These are phyloP conservation scores for Leishmania major DNA, from an alignment of 208 protist genomes.

Conservation along the genomic window DNA sequence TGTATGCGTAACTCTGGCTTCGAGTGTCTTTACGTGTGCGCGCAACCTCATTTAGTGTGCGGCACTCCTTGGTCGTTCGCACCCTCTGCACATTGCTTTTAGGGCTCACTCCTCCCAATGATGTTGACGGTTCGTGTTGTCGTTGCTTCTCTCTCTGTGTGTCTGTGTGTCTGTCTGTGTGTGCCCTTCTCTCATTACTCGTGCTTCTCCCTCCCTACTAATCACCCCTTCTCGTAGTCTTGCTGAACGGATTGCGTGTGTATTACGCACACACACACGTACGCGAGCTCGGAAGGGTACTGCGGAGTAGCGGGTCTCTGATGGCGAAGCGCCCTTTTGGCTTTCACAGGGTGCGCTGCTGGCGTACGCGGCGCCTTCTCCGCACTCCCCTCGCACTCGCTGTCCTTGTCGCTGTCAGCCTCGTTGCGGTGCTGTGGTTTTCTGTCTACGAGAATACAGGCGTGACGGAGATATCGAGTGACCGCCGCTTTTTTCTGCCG, in stretches of 20 bases:
- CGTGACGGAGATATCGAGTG: neutral
- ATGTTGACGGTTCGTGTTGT: neutral
- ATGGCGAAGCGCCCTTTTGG: neutral
- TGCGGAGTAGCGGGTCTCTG: neutral
- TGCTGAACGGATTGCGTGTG: neutral
- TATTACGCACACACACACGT: neutral
- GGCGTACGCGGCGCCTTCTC: slow-evolving; percentile 2
- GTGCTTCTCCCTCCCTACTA: neutral
- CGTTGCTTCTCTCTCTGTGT: neutral
- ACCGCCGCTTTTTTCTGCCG: neutral
- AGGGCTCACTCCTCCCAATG: neutral
- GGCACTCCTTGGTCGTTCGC: neutral
- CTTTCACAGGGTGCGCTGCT: neutral
- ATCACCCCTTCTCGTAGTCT: neutral
- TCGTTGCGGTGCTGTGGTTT: neutral
- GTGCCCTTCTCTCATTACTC: neutral
- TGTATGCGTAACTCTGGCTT: too few species aligned
- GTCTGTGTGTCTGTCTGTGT: neutral
- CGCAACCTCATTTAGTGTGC: neutral
- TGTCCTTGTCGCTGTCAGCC: neutral
- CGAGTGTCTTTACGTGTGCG: neutral
- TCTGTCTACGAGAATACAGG: neutral
- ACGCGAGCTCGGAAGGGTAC: neutral
- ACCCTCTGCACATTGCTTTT: neutral
- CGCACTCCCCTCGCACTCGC: neutral